Conservation (phyloP, 352 stramenopile species). For the Albugo candida region DNA sequence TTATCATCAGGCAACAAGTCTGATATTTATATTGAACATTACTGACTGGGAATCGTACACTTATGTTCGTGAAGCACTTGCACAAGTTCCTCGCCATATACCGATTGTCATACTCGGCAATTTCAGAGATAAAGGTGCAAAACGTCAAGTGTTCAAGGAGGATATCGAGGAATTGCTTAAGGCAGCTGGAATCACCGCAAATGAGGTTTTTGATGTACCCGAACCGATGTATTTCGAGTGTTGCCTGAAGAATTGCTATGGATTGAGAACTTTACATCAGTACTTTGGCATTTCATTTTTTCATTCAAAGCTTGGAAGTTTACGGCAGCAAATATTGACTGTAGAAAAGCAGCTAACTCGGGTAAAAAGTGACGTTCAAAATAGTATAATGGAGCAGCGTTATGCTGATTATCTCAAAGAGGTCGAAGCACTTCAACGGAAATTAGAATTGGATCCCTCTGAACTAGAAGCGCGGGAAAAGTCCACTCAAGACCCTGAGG, state of each 20-base stretch:
- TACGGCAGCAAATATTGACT: constrained; percentile 56
- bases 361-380: constrained; percentile 53
- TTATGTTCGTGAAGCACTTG: constrained; percentile 56
- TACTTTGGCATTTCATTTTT: constrained; percentile 76
- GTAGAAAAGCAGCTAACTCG: constrained; percentile 44
- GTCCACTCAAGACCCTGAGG: not conserved
- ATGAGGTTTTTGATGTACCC: constrained; percentile 15
- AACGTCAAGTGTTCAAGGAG: constrained; percentile 73
- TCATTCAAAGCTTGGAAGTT: constrained; percentile 54
- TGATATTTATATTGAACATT: constrained; percentile 79
- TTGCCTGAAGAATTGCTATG: constrained; percentile 68
- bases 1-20: constrained; percentile 74
- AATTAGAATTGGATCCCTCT: constrained; percentile 3
- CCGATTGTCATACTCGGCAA: constrained; percentile 66
- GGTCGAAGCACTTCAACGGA: constrained; percentile 14
- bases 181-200: constrained; percentile 13
- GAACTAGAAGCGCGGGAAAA: constrained; percentile 4
- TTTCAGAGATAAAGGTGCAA: constrained; percentile 42
- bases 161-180: constrained; percentile 57
- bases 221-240: constrained; percentile 75
- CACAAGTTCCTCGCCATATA: constrained; percentile 53
- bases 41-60: constrained; percentile 61
- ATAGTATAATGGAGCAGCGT: constrained; percentile 45
- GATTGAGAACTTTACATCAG: constrained; percentile 61
- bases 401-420: constrained; percentile 64